phyloP scores from a whole-genome alignment of 768 basidiomycete genomes.

The Phylloporus sp. region DNA sequence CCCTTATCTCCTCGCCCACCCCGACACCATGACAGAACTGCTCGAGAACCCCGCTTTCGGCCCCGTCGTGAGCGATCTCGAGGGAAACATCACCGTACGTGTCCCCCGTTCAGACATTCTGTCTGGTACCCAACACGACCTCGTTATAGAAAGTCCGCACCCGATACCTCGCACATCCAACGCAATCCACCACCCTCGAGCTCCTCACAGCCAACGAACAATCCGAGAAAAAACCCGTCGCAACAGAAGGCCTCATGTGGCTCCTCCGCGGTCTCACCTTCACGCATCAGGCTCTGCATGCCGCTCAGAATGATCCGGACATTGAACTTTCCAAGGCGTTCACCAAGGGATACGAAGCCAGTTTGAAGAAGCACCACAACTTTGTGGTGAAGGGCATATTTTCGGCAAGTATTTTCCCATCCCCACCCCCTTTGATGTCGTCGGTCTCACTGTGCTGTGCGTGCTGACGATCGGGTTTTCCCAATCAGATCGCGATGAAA shows the following conservation, averaged over 20 bases:
- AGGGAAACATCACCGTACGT: slow-evolving; percentile 84
- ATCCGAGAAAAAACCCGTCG: slow-evolving; percentile 77
- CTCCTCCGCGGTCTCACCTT: slow-evolving; percentile 87
- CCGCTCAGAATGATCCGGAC: slow-evolving; percentile 57
- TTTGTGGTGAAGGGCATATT: slow-evolving; percentile 63
- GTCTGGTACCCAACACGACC: background rate
- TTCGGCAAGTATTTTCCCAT: slow-evolving; percentile 38
- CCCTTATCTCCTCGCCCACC: background rate
- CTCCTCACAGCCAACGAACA: slow-evolving; percentile 79
- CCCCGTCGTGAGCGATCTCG: slow-evolving; percentile 81
- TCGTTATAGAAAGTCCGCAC: slow-evolving; percentile 77
- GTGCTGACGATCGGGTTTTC: background rate
- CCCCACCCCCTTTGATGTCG: background rate
- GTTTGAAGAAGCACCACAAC: slow-evolving; percentile 82
- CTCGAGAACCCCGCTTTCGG: slow-evolving; percentile 53
- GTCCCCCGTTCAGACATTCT: background rate
- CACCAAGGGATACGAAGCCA: slow-evolving; percentile 71
- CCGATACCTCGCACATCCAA: slow-evolving; percentile 65
- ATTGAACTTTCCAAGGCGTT: slow-evolving; percentile 64
- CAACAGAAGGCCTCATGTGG: slow-evolving; percentile 94
- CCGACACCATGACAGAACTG: slow-evolving; percentile 14
- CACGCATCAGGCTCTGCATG: slow-evolving; percentile 75
- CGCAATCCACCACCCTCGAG: slow-evolving; percentile 73
- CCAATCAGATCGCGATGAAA: slow-evolving; percentile 45
- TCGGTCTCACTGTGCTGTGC: background rate